These are phyloP conservation scores for Haplosporangium gracile DNA, from an alignment of 192 early-diverging fungal genomes.

Conservation along the genomic window DNA sequence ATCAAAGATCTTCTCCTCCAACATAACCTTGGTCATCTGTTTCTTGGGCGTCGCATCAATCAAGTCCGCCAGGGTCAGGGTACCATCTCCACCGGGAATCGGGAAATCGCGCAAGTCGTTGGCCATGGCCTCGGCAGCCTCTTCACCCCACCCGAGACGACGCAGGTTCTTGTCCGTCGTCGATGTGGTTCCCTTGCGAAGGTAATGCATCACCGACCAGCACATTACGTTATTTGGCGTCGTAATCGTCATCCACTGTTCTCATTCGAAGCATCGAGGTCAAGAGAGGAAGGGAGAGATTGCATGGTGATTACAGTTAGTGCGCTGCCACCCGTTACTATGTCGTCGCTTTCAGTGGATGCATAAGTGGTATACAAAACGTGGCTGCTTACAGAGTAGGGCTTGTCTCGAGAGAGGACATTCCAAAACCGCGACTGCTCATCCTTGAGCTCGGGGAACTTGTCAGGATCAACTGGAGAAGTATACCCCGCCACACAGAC, in stretches of 20 bases:
- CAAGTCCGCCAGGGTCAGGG: slow-evolving; percentile 16
- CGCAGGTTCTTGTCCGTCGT: background rate
- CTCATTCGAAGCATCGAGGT: background rate
- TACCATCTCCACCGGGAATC: slow-evolving; percentile 7
- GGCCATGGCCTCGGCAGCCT: slow-evolving; percentile 12
- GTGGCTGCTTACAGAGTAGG: slow-evolving; percentile 1
- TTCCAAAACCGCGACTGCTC: background rate
- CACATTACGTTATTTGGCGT: background rate
- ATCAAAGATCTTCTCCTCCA: slow-evolving; percentile 35
- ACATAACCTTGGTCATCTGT: slow-evolving; percentile 18
- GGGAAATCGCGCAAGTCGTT: slow-evolving; percentile 12
- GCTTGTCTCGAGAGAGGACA: slow-evolving; percentile 1
- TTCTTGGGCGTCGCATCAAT: slow-evolving; percentile 30
- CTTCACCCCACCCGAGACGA: slow-evolving; percentile 10
- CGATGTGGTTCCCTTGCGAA: background rate
- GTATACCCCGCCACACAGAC: background rate
- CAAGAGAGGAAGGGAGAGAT: too few species aligned
- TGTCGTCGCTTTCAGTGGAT: background rate
- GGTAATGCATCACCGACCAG: background rate
- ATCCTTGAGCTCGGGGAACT: background rate
- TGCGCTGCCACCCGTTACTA: background rate
- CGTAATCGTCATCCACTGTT: slow-evolving; percentile 19
- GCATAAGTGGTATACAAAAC: background rate
- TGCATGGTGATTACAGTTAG: too few species aligned
- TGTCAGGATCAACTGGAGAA: background rate